Conservation (phyloP, 495 filamentous ascomycete genomes). For the Cairneyella variabilis region DNA sequence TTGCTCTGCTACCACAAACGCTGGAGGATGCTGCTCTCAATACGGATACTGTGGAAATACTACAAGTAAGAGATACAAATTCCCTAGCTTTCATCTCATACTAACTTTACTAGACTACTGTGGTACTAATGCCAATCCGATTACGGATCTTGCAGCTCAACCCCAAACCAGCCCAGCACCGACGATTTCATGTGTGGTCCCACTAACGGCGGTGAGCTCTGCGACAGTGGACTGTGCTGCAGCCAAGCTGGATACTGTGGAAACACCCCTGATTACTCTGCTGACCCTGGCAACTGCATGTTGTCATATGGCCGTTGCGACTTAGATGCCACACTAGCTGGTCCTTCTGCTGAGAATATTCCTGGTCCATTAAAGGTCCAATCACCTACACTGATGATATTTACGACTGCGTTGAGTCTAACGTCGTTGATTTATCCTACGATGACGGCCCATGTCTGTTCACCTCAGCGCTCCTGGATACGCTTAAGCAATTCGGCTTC, state of each 20-base stretch:
- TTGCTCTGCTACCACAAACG: conserved; percentile 16
- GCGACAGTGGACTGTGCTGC: conserved; percentile 30
- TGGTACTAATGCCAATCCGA: conserved; percentile 11
- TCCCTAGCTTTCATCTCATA: background rate
- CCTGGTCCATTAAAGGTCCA: conserved; percentile 29
- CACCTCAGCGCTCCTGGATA: conserved; percentile 56
- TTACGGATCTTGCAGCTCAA: conserved; percentile 3
- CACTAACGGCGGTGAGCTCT: background rate
- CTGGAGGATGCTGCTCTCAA: conserved; percentile 16
- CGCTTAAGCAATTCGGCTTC: conserved; percentile 50
- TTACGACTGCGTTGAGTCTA: conserved; percentile 53
- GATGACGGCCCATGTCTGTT: conserved; percentile 68
- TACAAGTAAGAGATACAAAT: conserved; percentile 5
- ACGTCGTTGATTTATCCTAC: conserved; percentile 62
- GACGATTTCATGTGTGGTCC: conserved; percentile 5
- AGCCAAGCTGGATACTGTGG: conserved; percentile 36
- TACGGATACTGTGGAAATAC: conserved; percentile 22
- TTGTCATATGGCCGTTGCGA: conserved; percentile 20
- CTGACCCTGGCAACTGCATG: conserved; percentile 21
- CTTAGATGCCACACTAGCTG: conserved; percentile 16
- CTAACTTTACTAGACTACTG: conserved; percentile 10
- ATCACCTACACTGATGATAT: conserved; percentile 53
- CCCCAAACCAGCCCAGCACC: background rate
- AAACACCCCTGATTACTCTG: conserved; percentile 18
- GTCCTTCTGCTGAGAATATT: conserved; percentile 7